Conservation (phyloP, 2,329 filamentous ascomycete genomes). For the Raffaelea deltoideospora region DNA sequence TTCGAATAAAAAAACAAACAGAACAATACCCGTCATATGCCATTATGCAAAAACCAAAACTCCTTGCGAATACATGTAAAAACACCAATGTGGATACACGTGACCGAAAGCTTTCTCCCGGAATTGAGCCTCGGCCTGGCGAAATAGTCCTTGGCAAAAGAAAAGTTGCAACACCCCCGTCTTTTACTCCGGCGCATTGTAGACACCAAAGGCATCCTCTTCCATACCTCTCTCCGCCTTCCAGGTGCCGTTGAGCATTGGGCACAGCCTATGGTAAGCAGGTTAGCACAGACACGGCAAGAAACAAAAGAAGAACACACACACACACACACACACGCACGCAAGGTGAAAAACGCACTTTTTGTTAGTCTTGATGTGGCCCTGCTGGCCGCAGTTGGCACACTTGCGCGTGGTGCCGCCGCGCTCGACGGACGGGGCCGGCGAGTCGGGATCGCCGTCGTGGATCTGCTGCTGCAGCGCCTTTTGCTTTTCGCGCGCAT, state of each 20-base stretch:
- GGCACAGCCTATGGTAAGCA: conserved; percentile 47
- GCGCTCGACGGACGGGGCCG: conserved; percentile 34
- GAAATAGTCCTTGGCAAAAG: too few species aligned
- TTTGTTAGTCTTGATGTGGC: conserved; percentile 98
- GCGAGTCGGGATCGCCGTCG: conserved; percentile 32
- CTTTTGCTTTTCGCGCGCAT: conserved; percentile 84
- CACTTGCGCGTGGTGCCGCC: conserved; percentile 76
- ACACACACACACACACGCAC: too few species aligned
- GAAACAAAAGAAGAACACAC: conserved; percentile 14
- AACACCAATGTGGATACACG: too few species aligned
- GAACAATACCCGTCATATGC: too few species aligned
- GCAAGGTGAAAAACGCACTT: conserved; percentile 43
- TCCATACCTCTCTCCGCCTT: conserved; percentile 43
- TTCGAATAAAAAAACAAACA: too few species aligned
- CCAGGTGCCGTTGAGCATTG: conserved; percentile 71
- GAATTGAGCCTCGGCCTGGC: too few species aligned
- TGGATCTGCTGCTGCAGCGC: conserved; percentile 35
- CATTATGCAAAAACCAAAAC: too few species aligned
- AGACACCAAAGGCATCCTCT: conserved; percentile 43
- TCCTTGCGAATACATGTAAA: too few species aligned
- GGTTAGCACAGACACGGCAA: conserved; percentile 15
- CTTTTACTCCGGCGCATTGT: conserved; percentile 13
- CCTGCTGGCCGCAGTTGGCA: conserved; percentile 91
- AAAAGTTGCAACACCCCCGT: background rate
- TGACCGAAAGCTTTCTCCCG: too few species aligned